Evolutionary conservation across 495 filamentous ascomycete genomes (phyloP).

Genomic region (Letharia lupina): DNA sequence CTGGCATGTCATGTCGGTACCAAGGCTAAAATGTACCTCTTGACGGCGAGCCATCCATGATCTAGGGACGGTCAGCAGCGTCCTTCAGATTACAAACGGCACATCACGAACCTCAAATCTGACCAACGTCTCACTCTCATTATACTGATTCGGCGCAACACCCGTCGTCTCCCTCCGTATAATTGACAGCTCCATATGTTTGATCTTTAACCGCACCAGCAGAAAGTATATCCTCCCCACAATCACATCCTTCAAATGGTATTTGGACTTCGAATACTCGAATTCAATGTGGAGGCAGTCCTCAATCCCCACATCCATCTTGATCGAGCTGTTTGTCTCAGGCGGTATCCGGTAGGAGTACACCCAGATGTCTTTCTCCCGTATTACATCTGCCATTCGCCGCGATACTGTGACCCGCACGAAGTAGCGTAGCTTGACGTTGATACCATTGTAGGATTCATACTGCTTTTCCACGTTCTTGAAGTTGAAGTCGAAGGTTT

Average conservation of each 20-base stretch:
- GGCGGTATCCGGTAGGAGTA: slow-evolving; percentile 98
- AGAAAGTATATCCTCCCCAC: slow-evolving; percentile 99
- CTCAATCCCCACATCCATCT: slow-evolving; percentile 99
- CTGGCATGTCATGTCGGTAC: not conserved
- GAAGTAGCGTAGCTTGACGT: slow-evolving; percentile 97
- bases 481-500: slow-evolving; percentile 99
- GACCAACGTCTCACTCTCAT: slow-evolving; percentile 97
- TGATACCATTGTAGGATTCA: slow-evolving; percentile 99
- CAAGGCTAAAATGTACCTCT: slow-evolving; percentile 46
- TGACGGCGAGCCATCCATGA: slow-evolving; percentile 97
- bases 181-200: slow-evolving; percentile 99
- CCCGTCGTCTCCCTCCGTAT: slow-evolving; percentile 96
- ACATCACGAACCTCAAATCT: slow-evolving; percentile 65
- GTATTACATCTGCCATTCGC: slow-evolving; percentile 93
- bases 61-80: slow-evolving; percentile 42
- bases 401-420: slow-evolving; percentile 92
- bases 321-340: slow-evolving; percentile 96
- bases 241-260: slow-evolving; percentile 98
- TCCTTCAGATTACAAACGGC: not conserved
- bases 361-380: slow-evolving; percentile 99
- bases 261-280: slow-evolving; percentile 98
- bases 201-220: slow-evolving; percentile 96
- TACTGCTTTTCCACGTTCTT: slow-evolving; percentile 99
- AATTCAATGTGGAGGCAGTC: slow-evolving; percentile 99
- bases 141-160: slow-evolving; percentile 99